Base-by-base conservation (phyloP, 768 basidiomycete species). In the Pholiota molesta region DNA sequence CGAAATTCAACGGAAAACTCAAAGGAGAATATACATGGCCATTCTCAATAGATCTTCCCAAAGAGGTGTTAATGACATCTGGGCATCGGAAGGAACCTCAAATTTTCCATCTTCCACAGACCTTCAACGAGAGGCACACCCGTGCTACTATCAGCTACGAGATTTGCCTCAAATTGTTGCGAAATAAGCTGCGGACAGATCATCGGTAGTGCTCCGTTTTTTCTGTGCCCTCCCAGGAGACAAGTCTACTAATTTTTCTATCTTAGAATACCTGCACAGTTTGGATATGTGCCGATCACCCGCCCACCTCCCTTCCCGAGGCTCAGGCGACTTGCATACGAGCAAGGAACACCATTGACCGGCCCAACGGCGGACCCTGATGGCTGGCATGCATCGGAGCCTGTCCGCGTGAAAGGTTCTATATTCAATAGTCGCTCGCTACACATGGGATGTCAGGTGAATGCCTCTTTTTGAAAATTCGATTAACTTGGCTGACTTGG, bases 131-230 rank as follows among this genome's bases (percentile, higher is more conserved):
- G 64, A 71, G 77, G 19, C 74, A 77, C 62, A 72, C 74, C 0
- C 71, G 74, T 19, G 79, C 71, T 2, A 78, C 74, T 57, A 68
- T 81, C 17, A 71, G 72, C 35, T 82, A 82, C 49, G 74, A 79
- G 44, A 55, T 80, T 3, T 65, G 57, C 29, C 69, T 80, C 13
- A 71, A 72, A 33, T 70, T 79, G 14, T 63, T 66, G 9, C 65
- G 77, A 60, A 65, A 71, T 28, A 76, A 60, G 52, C 52, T 60
- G 52, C 59, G 59, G 13, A 35, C 62, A 29, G 62, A 67, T 58
- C 55, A 65, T 37, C 52, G 63, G 66, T 65, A 19, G 59, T 33
- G 35, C 13, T 57, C 28, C 17, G 39, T 39, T 53, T 28, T 33
- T 42, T 40, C 6, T 45, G 1, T 29, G 14, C 21, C 28, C 3